Percentiles rank a stretch among this genome's conserved stretches.
These are phyloP conservation scores for Hypericum perforatum DNA, from an alignment of 345 rosid species.

Conservation along the genomic window DNA sequence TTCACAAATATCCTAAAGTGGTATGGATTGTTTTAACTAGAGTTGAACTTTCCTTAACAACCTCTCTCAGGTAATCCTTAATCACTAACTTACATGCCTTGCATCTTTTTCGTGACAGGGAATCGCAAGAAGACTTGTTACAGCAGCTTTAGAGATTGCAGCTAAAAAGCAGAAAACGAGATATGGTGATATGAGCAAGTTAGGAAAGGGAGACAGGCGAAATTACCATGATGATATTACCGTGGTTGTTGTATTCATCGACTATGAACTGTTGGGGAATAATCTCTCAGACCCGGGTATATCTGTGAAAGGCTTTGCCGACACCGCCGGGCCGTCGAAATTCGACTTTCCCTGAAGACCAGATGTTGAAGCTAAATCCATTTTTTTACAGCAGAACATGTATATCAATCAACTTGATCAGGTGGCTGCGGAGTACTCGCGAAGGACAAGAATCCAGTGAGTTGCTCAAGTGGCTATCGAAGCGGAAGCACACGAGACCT, in stretches of 20 bases:
- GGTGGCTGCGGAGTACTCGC: too few relatives aligned
- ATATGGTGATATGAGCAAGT: slow-evolving; percentile 58
- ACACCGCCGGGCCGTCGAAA: slow-evolving; percentile 59
- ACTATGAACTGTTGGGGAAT: slow-evolving; percentile 39
- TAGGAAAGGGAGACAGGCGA: slow-evolving; percentile 54
- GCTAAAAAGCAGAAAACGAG: slow-evolving; percentile 61
- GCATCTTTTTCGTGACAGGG: slow-evolving; percentile 37
- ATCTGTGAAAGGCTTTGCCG: slow-evolving; percentile 54
- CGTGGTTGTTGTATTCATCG: slow-evolving; percentile 72
- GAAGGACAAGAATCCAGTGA: too few relatives aligned
- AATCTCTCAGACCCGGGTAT: slow-evolving; percentile 40
- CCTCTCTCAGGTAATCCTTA: not conserved
- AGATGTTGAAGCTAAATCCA: slow-evolving; percentile 5
- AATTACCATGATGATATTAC: slow-evolving; percentile 80
- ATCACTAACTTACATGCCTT: not conserved
- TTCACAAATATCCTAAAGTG: slow-evolving; percentile 47
- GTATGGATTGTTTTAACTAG: slow-evolving; percentile 31
- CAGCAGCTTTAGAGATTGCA: slow-evolving; percentile 59
- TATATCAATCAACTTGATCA: too few relatives aligned
- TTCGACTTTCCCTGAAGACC: slow-evolving; percentile 39
- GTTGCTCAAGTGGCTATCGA: too few relatives aligned
- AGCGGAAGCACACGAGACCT: too few relatives aligned
- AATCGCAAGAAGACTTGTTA: slow-evolving; percentile 63
- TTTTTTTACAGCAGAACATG: not conserved
- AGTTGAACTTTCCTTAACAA: not conserved